Evolutionary conservation across 2,329 filamentous ascomycete species (phyloP), one percentile per base, ranked within the genome.

Genomic region (Colletotrichum noveboracense): DNA sequence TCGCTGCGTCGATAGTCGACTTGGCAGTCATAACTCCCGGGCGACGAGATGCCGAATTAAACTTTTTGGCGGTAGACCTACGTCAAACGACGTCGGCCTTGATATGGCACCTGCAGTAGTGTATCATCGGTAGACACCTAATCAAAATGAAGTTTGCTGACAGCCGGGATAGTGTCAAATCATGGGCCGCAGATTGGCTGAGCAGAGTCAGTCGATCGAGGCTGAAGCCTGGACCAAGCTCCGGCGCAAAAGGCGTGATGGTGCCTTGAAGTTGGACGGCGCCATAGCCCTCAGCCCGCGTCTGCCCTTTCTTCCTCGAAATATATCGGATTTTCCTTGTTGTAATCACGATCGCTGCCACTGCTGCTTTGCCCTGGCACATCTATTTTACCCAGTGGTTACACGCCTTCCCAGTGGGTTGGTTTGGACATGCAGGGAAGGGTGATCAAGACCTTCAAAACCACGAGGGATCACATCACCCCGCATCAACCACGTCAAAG

Each of bases 241-340:
- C 32, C 56, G 62, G 69, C 52, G 48, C 67, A 56, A 58, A 32
- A 55, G 38, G 68, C 66, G 66, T 26, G 28, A 32, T 58, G 55
- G 56, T 73, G 58, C 62, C 62, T 64, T 64, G 56, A 64, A 75
- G 69, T 56, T 36, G 66, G 52, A 64, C 62, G 28, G 56, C 64
- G 70, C 64, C 73, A 68, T 68, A 21, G 62, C 43, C 43, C 58
- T 64, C 21, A 58, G 71, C 56, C 66, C 56, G 58, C 56, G 30
- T 48, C 34, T 32, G 60, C 68, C 72, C 68, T 58, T 71, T 16
- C 61, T 55, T 73, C 56, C 70, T 73, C 32, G 32, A 64, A 68
- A 58, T 73, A 75, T 16, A 16, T 36, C 62, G 26, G 26, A 38
- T 28, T 60, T 64, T 16, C 70, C 62, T 75, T 75, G 69, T 75